phyloP scores from a whole-genome alignment of 1,284 basidiomycete species.

The Cutaneotrichosporon daszewskae region DNA sequence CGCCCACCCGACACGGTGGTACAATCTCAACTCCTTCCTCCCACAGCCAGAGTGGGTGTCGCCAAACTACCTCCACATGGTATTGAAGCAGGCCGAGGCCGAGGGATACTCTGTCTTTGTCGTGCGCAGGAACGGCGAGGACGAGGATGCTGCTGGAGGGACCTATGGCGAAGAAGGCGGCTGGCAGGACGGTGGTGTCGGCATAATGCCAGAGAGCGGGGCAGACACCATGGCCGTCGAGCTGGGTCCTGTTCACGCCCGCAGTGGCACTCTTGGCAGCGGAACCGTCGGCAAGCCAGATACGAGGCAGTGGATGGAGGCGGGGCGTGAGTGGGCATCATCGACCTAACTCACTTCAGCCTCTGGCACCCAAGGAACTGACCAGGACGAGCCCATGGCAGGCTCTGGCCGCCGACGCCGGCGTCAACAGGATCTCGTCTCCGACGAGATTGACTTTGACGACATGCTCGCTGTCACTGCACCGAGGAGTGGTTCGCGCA shows the following conservation, averaged over 20 bases:
- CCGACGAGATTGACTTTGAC: slow-evolving; percentile 11
- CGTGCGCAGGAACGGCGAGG: slow-evolving; percentile 49
- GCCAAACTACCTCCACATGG: slow-evolving; percentile 74
- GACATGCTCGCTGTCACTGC: slow-evolving; percentile 4
- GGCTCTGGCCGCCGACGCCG: slow-evolving; percentile 16
- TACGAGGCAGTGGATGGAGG: neutral
- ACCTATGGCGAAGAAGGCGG: slow-evolving; percentile 36
- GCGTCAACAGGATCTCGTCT: slow-evolving; percentile 13
- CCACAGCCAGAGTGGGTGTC: slow-evolving; percentile 72
- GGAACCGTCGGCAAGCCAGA: no score
- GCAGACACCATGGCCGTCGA: slow-evolving; percentile 40
- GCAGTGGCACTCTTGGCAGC: no score
- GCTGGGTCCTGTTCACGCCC: no score
- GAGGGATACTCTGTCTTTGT: slow-evolving; percentile 89
- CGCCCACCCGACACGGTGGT: slow-evolving; percentile 61
- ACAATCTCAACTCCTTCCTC: slow-evolving; percentile 80
- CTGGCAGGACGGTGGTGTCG: slow-evolving; percentile 41
- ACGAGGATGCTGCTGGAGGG: no score
- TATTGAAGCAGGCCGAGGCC: slow-evolving; percentile 76
- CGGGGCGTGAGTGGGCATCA: slow-evolving; percentile 15
- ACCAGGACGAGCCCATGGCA: slow-evolving; percentile 17
- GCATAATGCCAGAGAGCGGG: slow-evolving; percentile 37
- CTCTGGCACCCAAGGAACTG: slow-evolving; percentile 12
- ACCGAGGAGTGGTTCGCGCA: slow-evolving; percentile 3
- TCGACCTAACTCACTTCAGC: slow-evolving; percentile 10